phyloP scores from a whole-genome alignment of 2,329 filamentous ascomycete genomes.

The Diplodia intermedia region DNA sequence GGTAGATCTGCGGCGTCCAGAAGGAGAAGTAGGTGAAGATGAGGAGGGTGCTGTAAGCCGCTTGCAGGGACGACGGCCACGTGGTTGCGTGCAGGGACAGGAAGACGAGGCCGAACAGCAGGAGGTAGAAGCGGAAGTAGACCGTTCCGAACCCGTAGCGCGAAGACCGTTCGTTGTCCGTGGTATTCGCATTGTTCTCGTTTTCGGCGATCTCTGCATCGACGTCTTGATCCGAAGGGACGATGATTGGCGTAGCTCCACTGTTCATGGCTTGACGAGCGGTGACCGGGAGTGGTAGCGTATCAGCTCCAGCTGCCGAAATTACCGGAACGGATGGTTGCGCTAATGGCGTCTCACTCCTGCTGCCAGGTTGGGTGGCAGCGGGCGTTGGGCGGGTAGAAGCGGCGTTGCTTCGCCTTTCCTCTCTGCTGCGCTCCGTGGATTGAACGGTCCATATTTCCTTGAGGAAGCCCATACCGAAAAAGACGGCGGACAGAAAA shows the following conservation, averaged over 20 bases:
- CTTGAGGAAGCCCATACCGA: slow-evolving; percentile 70
- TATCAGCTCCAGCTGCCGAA: slow-evolving; percentile 43
- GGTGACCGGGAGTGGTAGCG: slow-evolving; percentile 61
- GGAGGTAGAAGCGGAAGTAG: slow-evolving; percentile 68
- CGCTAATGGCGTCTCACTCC: slow-evolving; percentile 36
- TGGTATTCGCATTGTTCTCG: slow-evolving; percentile 43
- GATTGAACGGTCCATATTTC: slow-evolving; percentile 71
- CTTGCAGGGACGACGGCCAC: slow-evolving; percentile 61
- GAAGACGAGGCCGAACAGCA: slow-evolving; percentile 64
- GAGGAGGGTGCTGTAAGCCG: slow-evolving; percentile 66
- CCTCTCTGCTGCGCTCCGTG: slow-evolving; percentile 54
- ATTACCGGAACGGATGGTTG: slow-evolving; percentile 36
- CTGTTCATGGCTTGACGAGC: slow-evolving; percentile 40
- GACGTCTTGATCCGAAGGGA: slow-evolving; percentile 65
- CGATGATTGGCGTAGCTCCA: slow-evolving; percentile 63
- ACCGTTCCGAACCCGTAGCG: slow-evolving; percentile 53
- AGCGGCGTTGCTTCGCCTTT: slow-evolving; percentile 49
- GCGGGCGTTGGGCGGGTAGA: slow-evolving; percentile 35
- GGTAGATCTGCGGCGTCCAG: slow-evolving; percentile 90
- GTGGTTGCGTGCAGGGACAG: slow-evolving; percentile 65
- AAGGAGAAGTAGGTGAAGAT: slow-evolving; percentile 83
- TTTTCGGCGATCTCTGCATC: slow-evolving; percentile 43
- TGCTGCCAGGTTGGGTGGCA: slow-evolving; percentile 36
- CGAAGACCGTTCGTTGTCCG: slow-evolving; percentile 55
- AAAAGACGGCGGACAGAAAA: slow-evolving; percentile 66